These are phyloP conservation scores for Aphanomyces stellatus DNA, from an alignment of 352 stramenopile genomes.

Conservation along the genomic window DNA sequence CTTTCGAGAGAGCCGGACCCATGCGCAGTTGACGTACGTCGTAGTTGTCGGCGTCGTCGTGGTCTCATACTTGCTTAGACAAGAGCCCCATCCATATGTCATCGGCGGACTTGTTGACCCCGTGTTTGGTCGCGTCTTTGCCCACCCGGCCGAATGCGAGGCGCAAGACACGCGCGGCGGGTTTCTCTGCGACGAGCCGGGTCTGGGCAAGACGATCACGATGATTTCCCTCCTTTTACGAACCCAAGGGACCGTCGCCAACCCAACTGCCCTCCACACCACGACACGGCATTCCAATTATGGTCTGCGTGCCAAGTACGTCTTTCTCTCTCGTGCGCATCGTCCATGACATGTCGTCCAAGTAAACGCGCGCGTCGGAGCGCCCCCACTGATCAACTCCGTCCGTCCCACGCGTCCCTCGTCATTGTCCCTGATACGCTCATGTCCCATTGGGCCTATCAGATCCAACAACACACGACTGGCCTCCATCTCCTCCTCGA, in stretches of 20 bases:
- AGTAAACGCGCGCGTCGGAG: conserved; percentile 21
- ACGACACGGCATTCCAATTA: not conserved
- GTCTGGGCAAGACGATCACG: conserved; percentile 80
- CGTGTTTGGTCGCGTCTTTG: not conserved
- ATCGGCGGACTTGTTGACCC: not conserved
- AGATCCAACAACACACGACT: conserved; percentile 46
- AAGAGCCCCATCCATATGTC: not conserved
- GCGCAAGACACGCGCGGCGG: conserved; percentile 47
- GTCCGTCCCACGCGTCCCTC: conserved; percentile 41
- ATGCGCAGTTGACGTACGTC: not conserved
- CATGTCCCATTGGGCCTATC: conserved; percentile 69
- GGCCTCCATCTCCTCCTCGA: conserved; percentile 44
- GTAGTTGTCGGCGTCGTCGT: not conserved
- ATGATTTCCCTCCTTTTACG: conserved; percentile 73
- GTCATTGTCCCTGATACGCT: conserved; percentile 67
- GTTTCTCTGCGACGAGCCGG: conserved; percentile 78
- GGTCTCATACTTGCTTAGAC: not conserved
- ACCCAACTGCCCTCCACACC: not conserved
- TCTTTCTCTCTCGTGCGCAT: not conserved
- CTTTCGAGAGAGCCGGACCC: conserved; percentile 40
- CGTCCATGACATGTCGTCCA: not conserved
- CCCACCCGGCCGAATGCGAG: not conserved
- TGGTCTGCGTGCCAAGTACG: conserved; percentile 3
- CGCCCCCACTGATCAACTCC: conserved; percentile 32
- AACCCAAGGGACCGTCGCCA: conserved; percentile 47